Conservation (phyloP, 106 monocot species). For the Allium fistulosum region DNA sequence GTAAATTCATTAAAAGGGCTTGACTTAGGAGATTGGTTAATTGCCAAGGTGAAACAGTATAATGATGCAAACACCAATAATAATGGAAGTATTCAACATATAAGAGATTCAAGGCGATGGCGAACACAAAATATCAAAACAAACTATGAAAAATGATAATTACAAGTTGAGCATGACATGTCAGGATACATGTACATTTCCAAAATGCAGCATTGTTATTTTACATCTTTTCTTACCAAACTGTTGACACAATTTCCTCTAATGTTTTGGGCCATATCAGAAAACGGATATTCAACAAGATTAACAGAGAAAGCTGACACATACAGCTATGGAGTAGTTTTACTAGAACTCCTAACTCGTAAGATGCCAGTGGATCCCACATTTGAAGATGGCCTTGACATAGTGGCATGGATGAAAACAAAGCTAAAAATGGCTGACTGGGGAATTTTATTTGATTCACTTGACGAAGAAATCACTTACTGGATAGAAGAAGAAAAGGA, state of each 20-base stretch:
- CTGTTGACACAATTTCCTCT: background rate
- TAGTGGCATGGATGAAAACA: conserved; percentile 42
- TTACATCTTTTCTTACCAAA: background rate
- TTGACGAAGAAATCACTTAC: conserved; percentile 57
- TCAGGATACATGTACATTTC: background rate
- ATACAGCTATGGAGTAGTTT: conserved; percentile 24
- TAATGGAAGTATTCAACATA: background rate
- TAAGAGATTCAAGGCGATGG: background rate
- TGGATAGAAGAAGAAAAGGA: conserved; percentile 56
- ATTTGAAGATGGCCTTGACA: conserved; percentile 67
- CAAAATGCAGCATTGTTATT: background rate
- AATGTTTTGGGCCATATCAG: conserved; percentile 1
- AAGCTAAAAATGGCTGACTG: conserved; percentile 21
- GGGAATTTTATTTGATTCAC: conserved; percentile 17
- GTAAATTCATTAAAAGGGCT: too few species aligned
- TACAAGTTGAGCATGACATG: background rate
- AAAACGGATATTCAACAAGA: conserved; percentile 20
- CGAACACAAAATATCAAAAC: background rate
- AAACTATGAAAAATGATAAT: background rate
- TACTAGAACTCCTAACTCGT: conserved; percentile 36
- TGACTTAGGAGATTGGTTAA: too few species aligned
- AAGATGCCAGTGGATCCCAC: conserved; percentile 67
- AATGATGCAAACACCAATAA: too few species aligned
- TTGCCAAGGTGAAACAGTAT: too few species aligned
- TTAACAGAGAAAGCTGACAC: conserved; percentile 22